Percentiles rank a stretch among this genome's conserved stretches.
phyloP scores from a whole-genome alignment of 2,329 filamentous ascomycete genomes.

The Cladorrhinum sp. region DNA sequence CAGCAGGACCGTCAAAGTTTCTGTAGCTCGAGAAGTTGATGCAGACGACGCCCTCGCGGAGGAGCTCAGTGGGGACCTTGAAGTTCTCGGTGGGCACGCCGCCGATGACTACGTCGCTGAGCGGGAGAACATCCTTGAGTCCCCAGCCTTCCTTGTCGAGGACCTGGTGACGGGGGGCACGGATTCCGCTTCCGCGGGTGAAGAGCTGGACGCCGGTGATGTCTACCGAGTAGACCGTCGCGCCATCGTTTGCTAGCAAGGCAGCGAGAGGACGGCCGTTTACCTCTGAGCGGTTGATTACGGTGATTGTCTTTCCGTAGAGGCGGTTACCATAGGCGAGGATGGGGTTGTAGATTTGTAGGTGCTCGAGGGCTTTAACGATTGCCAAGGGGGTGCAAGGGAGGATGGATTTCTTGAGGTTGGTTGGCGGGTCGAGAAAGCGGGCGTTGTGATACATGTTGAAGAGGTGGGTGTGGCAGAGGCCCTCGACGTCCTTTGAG shows the following conservation, averaged over 20 bases:
- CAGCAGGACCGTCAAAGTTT: slow-evolving; percentile 80
- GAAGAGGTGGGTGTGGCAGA: slow-evolving; percentile 90
- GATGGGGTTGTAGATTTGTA: slow-evolving; percentile 95
- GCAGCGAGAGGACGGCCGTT: slow-evolving; percentile 91
- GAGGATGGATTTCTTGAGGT: slow-evolving; percentile 83
- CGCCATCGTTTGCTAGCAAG: slow-evolving; percentile 91
- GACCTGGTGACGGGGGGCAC: slow-evolving; percentile 81
- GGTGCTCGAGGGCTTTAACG: slow-evolving; percentile 93
- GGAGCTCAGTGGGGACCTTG: slow-evolving; percentile 80
- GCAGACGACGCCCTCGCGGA: slow-evolving; percentile 92
- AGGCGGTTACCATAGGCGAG: slow-evolving; percentile 89
- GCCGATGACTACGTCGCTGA: slow-evolving; percentile 92
- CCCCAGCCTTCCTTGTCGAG: slow-evolving; percentile 77
- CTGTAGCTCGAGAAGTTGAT: slow-evolving; percentile 97
- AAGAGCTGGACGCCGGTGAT: slow-evolving; percentile 89
- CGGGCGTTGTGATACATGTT: slow-evolving; percentile 99
- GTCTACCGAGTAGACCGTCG: slow-evolving; percentile 92
- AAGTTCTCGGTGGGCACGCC: slow-evolving; percentile 85
- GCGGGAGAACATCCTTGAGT: slow-evolving; percentile 75
- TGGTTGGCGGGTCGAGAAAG: slow-evolving; percentile 76
- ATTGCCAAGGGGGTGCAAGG: slow-evolving; percentile 95
- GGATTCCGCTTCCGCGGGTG: slow-evolving; percentile 82
- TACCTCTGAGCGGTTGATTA: slow-evolving; percentile 95
- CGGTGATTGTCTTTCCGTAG: slow-evolving; percentile 90
- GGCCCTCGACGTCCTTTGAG: slow-evolving; percentile 90